Percentiles rank a stretch among this genome's conserved stretches.
Conservation (phyloP, 2,329 filamentous ascomycete species). For the Ploettnerulaceae sp. region DNA sequence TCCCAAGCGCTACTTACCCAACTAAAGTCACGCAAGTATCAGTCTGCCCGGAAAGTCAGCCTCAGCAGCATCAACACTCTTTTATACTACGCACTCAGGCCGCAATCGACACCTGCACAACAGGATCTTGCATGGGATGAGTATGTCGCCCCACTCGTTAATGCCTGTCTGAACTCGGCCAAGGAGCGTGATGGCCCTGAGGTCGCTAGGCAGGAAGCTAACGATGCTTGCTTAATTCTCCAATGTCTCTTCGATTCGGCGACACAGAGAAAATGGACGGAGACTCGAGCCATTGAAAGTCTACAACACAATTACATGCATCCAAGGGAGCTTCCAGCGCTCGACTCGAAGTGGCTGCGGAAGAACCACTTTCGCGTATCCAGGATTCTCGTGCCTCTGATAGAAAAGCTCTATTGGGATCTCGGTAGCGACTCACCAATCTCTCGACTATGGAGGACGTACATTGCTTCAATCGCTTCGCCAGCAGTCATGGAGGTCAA, state of each 20-base stretch:
- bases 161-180: conserved; percentile 44
- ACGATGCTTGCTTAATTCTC: conserved; percentile 64
- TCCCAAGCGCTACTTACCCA: conserved; percentile 65
- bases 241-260: conserved; percentile 62
- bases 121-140: conserved; percentile 75
- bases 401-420: conserved; percentile 57
- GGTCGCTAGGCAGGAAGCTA: conserved; percentile 43
- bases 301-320: conserved; percentile 33
- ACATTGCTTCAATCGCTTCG: conserved; percentile 58
- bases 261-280: conserved; percentile 61
- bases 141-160: conserved; percentile 62
- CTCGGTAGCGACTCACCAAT: conserved; percentile 55
- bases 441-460: conserved; percentile 53
- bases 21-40: conserved; percentile 57
- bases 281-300: conserved; percentile 63
- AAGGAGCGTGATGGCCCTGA: conserved; percentile 36
- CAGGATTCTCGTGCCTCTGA: conserved; percentile 51
- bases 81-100: conserved; percentile 77
- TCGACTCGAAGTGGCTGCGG: conserved; percentile 85
- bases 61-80: conserved; percentile 73
- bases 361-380: conserved; percentile 65
- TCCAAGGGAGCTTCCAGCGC: conserved; percentile 72
- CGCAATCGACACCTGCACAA: conserved; percentile 58
- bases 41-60: conserved; percentile 46
- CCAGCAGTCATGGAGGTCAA: conserved; percentile 85